Base-by-base conservation (phyloP, 2,329 filamentous ascomycete species). In the Zymoseptoria brevis region DNA sequence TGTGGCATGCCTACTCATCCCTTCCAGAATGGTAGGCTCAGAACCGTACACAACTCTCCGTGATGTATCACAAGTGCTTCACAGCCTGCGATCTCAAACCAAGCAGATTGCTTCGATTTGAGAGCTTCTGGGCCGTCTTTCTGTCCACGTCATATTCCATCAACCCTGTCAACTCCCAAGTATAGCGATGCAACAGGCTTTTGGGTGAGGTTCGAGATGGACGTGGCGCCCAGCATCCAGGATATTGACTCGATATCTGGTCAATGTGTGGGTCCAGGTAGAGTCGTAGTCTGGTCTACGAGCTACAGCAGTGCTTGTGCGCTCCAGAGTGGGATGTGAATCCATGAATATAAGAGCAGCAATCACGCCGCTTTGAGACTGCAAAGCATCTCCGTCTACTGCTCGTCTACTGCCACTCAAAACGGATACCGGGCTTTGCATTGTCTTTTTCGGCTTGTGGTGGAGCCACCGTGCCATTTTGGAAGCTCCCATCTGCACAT, bases 231-330 rank as follows among this genome's bases (percentile, higher is more conserved):
- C 13, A 45, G 13, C 13, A 2, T n/a, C 35, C 35, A 45, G 35
- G 35, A 45, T 45, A 16, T 41, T 41, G 35, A 13, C 35, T 50
- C 48, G 35, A 30, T 13, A 48, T n/a, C 53, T 55, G 26, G n/a
- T 19, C 13, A 24, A 49, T 16, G 55, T 57, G 54, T 45, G 35
- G 35, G 35, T 45, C 35, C 35, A 45, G 35, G 13, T 45, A 11
- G 13, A 45, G 35, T 16, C 13, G 35, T 45, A n/a, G 35, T 45
- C 16, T 6, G 13, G 35, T 45, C 35, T 45, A 11, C 56, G 55
- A 64, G 62, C 62, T 64, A 64, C 62, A 29, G 57, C 62, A 64
- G 60, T 24, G 57, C 56, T 53, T 54, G 57, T 62, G 60, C 60
- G 45, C 26, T 35, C 16, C 16, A 22, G 11, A n/a, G 29, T 19